Conservation (phyloP, 495 filamentous ascomycete species). For the Neurospora intermedia region DNA sequence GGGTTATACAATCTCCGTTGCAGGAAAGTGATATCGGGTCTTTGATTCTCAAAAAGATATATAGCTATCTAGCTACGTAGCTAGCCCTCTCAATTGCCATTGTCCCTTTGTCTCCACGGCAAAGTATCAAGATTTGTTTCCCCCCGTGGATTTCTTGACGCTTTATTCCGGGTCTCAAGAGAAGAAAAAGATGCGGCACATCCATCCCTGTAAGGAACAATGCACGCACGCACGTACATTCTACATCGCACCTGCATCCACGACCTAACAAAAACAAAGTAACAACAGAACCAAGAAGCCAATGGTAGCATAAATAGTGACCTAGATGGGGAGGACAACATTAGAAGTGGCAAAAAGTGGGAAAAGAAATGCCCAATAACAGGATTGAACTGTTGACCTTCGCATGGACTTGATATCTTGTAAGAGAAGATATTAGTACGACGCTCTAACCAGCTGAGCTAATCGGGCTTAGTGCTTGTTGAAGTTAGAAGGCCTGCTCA, state of each 20-base stretch:
- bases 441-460: no score
- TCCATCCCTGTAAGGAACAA: background rate
- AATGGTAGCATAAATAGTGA: background rate
- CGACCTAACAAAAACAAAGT: background rate
- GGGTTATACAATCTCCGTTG: background rate
- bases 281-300: background rate
- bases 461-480: no score
- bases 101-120: background rate
- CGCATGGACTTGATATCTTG: no score
- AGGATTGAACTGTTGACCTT: no score
- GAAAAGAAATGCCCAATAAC: no score
- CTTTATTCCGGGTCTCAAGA: background rate
- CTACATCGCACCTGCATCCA: background rate
- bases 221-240: background rate
- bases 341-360: no score
- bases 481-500: no score
- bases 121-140: background rate
- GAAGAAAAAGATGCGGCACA: background rate
- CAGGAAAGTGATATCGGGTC: background rate
- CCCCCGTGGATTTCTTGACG: background rate
- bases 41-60: background rate
- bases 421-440: no score
- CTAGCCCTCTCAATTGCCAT: background rate
- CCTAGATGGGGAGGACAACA: no score
- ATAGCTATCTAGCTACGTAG: background rate